Percentiles rank a stretch among this genome's conserved stretches.
phyloP scores from a whole-genome alignment of 805 yeast genomes.

The Metschnikowia baotianmanensis region DNA sequence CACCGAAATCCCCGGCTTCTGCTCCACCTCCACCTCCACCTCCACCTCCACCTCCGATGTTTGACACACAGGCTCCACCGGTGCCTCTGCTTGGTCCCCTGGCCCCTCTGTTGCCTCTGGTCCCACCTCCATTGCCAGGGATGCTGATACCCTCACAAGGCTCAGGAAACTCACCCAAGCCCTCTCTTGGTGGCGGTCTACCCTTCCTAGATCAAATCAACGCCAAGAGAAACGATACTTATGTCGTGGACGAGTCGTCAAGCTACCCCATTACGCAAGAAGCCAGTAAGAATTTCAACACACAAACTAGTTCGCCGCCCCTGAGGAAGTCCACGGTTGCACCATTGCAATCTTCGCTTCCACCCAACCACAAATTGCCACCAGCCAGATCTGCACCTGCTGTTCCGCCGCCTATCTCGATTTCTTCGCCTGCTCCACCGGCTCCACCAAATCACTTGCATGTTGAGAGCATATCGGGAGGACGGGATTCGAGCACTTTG shows the following conservation, averaged over 20 bases:
- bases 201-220: conserved; percentile 53
- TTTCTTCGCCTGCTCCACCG: conserved; percentile 6
- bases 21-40: conserved; percentile 18
- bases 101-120: conserved; percentile 16
- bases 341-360: conserved; percentile 39
- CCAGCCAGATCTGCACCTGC: conserved; percentile 24
- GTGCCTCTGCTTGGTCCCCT: conserved; percentile 19
- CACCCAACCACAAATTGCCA: conserved; percentile 40
- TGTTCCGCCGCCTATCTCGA: conserved; percentile 19
- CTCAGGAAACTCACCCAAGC: conserved; percentile 19
- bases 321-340: conserved; percentile 4
- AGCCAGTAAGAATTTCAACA: conserved; percentile 10
- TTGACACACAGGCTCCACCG: conserved; percentile 11
- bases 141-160: conserved; percentile 19
- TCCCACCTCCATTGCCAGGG: conserved; percentile 23
- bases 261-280: conserved; percentile 10
- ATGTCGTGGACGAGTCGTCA: conserved; percentile 39
- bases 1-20: background rate
- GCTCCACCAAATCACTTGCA: conserved; percentile 1
- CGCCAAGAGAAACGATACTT: conserved; percentile 45
- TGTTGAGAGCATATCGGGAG: conserved; percentile 9
- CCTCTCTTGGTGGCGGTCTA: conserved; percentile 35
- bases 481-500: background rate
- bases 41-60: conserved; percentile 21
- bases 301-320: conserved; percentile 15